Evolutionary conservation across 2,329 filamentous ascomycete species (phyloP).

Genomic region (Hortaea sp.): DNA sequence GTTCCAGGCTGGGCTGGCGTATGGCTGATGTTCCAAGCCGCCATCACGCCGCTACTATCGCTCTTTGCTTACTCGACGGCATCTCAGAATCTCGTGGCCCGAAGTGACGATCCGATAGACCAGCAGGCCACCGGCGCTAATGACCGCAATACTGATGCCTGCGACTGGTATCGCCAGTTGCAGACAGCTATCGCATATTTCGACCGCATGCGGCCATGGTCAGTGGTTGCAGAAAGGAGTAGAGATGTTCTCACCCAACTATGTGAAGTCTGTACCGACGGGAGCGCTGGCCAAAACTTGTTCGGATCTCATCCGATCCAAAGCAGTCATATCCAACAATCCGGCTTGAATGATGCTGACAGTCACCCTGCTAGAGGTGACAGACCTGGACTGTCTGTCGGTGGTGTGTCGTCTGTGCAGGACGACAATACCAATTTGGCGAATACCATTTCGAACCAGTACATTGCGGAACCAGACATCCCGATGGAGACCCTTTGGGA

Average conservation of each 20-base stretch:
- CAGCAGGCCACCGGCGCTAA: slow-evolving; percentile 9
- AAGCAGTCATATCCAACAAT: too few species aligned
- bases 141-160: slow-evolving; percentile 24
- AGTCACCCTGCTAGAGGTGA: too few species aligned
- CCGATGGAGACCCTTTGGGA: too few species aligned
- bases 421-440: too few species aligned
- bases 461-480: too few species aligned
- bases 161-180: slow-evolving; percentile 32
- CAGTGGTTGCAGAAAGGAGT: slow-evolving; percentile 35
- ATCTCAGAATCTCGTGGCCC: slow-evolving; percentile 1
- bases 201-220: slow-evolving; percentile 33
- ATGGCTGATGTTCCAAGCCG: slow-evolving; percentile 72
- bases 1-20: slow-evolving; percentile 74
- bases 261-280: too few species aligned
- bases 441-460: too few species aligned
- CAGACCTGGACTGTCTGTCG: too few species aligned
- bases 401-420: too few species aligned
- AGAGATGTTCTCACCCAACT: slow-evolving; percentile 26
- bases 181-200: slow-evolving; percentile 35
- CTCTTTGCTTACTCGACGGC: slow-evolving; percentile 41
- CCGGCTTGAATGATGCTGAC: too few species aligned
- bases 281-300: too few species aligned
- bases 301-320: too few species aligned
- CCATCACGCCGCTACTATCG: slow-evolving; percentile 67
- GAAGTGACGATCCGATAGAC: background rate